Evolutionary conservation across 2,329 filamentous ascomycete genomes (phyloP).

Genomic region (Lachnellula subtilissima): DNA sequence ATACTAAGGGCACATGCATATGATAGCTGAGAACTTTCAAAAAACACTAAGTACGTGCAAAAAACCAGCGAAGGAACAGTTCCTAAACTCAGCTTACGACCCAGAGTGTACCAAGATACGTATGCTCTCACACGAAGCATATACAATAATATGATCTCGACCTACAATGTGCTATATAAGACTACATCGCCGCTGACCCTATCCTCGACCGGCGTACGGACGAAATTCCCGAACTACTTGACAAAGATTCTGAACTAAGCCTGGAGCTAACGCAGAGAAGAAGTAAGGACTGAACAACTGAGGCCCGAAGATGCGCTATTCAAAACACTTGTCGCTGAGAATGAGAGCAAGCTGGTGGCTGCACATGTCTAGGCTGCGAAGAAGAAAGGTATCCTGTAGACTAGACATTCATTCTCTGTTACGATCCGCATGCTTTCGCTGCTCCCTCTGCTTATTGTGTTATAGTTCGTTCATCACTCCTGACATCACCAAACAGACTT

Average conservation of each 20-base stretch:
- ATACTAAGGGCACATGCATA: too few relatives aligned
- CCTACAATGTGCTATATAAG: constrained; percentile 4
- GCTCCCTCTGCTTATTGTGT: too few relatives aligned
- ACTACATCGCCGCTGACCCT: constrained; percentile 7
- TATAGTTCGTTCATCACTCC: too few relatives aligned
- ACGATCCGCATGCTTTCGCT: too few relatives aligned
- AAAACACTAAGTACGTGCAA: too few relatives aligned
- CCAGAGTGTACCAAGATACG: too few relatives aligned
- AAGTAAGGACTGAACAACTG: background rate
- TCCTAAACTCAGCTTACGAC: too few relatives aligned
- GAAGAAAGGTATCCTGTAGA: constrained; percentile 2
- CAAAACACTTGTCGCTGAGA: constrained; percentile 3
- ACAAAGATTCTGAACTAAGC: background rate
- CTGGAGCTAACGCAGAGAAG: background rate
- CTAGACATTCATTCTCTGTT: background rate
- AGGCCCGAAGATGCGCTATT: constrained; percentile 1
- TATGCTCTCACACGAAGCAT: background rate
- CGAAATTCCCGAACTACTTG: constrained; percentile 1
- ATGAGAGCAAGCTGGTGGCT: background rate
- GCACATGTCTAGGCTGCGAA: constrained; percentile 3
- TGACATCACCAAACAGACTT: too few relatives aligned
- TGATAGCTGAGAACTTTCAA: too few relatives aligned
- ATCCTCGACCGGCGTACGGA: constrained; percentile 2
- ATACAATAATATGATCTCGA: constrained; percentile 3
- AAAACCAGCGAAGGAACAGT: too few relatives aligned